These are phyloP conservation scores for Hyaloscypha bicolor DNA, from an alignment of 495 filamentous ascomycete species.

Conservation along the genomic window DNA sequence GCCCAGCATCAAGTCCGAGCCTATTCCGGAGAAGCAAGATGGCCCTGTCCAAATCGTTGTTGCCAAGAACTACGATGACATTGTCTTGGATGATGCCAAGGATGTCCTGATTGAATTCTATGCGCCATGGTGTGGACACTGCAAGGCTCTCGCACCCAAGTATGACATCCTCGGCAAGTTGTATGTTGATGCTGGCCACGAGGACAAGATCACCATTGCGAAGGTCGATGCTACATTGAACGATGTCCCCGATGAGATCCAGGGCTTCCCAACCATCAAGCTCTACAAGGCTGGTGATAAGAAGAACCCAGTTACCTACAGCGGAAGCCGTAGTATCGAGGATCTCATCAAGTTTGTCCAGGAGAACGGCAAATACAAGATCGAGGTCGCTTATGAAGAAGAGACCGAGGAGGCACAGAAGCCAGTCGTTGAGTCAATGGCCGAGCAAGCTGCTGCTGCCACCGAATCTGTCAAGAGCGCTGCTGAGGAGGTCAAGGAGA, in stretches of 20 bases:
- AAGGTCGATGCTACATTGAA: slow-evolving; percentile 98
- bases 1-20: slow-evolving; percentile 97
- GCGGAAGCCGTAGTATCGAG: slow-evolving; percentile 86
- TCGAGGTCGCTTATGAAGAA: slow-evolving; percentile 61
- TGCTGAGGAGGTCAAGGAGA: slow-evolving; percentile 36
- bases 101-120: slow-evolving; percentile 99
- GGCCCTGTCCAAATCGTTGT: slow-evolving; percentile 87
- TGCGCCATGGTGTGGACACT: slow-evolving; percentile 99
- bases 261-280: slow-evolving; percentile 99
- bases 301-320: slow-evolving; percentile 81
- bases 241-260: slow-evolving; percentile 95
- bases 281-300: slow-evolving; percentile 92
- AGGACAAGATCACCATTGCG: slow-evolving; percentile 86
- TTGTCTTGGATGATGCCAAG: slow-evolving; percentile 92
- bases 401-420: slow-evolving; percentile 49
- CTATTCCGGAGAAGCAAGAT: slow-evolving; percentile 93
- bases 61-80: slow-evolving; percentile 89
- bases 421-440: slow-evolving; percentile 50
- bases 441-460: slow-evolving; percentile 55
- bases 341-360: slow-evolving; percentile 92
- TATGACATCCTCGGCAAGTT: slow-evolving; percentile 87
- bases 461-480: slow-evolving; percentile 48
- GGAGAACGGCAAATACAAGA: slow-evolving; percentile 89
- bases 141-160: slow-evolving; percentile 91
- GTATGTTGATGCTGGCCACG: slow-evolving; percentile 71